Evolutionary conservation across 225 moss, liverwort and hornwort species (phyloP), one percentile per base, ranked within the genome.

Genomic region (Pleurozium schreberi): DNA sequence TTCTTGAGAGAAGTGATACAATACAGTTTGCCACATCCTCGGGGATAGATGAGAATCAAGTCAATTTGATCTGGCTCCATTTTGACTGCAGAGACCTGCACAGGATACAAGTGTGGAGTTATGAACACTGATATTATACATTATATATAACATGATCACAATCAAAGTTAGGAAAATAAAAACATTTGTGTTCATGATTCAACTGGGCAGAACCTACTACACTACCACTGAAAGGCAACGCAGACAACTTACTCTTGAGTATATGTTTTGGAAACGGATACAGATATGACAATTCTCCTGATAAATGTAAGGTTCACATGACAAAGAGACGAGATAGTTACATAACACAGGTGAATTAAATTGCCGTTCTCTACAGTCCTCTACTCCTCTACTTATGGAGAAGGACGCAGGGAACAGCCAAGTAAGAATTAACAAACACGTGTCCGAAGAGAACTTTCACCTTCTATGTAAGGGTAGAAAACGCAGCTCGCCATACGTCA

Each of bases 71-170:
- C 61, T 81, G 68, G 79, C 77, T 63, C 78, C 69, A 79, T 82
- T 76, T 76, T 58, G 31, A 77, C 82, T 76, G 64, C 86, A 88
- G 86, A 83, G 70, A 83, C 65, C 90, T 90, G 92, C 90, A 90
- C 50, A 83, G 25, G 14, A 50, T 65, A 81, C 87, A 75, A 74
- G 34, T 18, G 27, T 36, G 38, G 36, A 82, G 47, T 82, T 82
- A 23, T 22, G 8, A 75, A 57, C 42, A 63, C 42, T 10, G 43
- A 14, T 43, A 22, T 17, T 50, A 12, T 19, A 66, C 12, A 68
- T 6, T 30, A 5, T 8, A 86, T 18, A 14, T 11, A 42, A 42
- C 27, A 58, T 31, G 19, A 61, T 65, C 12, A 66, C 55, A 75
- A 87, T 65, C 21, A 31, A 55, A 38, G 10, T 55, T 80, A 26